These are phyloP conservation scores for Tetraselmis striata DNA, from an alignment of 139 green algal species.

Conservation along the genomic window DNA sequence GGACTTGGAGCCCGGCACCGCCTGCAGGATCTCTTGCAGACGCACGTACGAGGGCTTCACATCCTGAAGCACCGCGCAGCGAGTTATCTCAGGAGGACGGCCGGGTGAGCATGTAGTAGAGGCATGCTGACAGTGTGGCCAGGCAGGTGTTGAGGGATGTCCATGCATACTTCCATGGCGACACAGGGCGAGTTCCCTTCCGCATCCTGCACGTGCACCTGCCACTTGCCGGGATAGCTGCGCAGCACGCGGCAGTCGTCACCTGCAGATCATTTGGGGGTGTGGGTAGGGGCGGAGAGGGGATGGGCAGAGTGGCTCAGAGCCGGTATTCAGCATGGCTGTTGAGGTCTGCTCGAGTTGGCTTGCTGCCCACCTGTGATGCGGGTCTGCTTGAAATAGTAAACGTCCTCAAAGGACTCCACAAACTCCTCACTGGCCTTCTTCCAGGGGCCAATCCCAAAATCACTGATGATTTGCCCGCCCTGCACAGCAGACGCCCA, in stretches of 20 bases:
- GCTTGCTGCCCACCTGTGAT: slow-evolving; percentile 36
- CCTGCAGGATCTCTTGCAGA: slow-evolving; percentile 47
- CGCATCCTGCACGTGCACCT: slow-evolving; percentile 32
- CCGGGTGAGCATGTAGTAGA: no score
- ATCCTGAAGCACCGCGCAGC: no score
- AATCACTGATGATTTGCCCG: slow-evolving; percentile 27
- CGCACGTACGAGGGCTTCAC: slow-evolving; percentile 46
- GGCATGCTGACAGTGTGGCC: slow-evolving; percentile 15
- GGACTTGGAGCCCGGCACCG: slow-evolving; percentile 26
- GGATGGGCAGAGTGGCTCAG: no score
- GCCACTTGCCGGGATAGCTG: slow-evolving; percentile 44
- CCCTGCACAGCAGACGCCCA: not conserved
- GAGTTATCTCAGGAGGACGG: no score
- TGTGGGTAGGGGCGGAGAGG: not conserved
- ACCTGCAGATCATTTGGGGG: no score
- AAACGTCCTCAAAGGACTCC: slow-evolving; percentile 52
- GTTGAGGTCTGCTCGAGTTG: no score
- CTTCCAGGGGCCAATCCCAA: slow-evolving; percentile 50
- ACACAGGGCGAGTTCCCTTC: not conserved
- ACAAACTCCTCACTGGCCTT: slow-evolving; percentile 40
- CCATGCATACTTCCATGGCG: not conserved
- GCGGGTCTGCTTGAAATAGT: slow-evolving; percentile 57
- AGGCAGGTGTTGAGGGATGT: slow-evolving; percentile 17
- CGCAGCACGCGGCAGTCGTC: slow-evolving; percentile 29
- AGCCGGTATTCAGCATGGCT: no score